These are phyloP conservation scores for Hypoxylon cercidicola DNA, from an alignment of 495 filamentous ascomycete genomes.

Conservation along the genomic window DNA sequence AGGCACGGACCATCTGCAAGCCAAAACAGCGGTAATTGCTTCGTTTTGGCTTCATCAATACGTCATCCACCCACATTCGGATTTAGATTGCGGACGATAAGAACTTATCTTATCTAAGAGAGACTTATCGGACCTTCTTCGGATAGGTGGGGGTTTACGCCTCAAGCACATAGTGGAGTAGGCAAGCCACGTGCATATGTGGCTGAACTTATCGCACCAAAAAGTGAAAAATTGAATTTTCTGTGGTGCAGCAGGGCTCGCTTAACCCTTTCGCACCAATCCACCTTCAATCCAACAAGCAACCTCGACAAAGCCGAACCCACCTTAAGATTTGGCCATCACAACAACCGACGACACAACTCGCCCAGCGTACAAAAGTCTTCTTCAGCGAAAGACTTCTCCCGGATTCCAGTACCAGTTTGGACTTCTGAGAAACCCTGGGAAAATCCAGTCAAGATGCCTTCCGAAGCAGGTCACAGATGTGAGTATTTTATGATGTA, in stretches of 20 bases:
- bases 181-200: conserved; percentile 1
- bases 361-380: conserved; percentile 45
- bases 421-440: conserved; percentile 50
- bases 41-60: no score
- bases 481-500: conserved; percentile 66
- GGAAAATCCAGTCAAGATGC: conserved; percentile 71
- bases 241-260: conserved; percentile 47
- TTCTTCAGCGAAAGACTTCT: conserved; percentile 38
- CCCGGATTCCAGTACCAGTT: conserved; percentile 36
- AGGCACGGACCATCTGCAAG: no score
- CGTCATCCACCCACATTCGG: no score
- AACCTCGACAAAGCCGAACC: conserved; percentile 41
- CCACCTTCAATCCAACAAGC: conserved; percentile 42
- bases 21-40: no score
- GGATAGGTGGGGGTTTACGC: no score
- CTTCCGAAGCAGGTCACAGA: conserved; percentile 84
- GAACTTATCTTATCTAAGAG: conserved; percentile 12
- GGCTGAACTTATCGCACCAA: conserved; percentile 31
- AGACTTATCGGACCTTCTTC: no score
- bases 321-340: conserved; percentile 47
- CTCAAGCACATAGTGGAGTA: no score
- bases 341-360: conserved; percentile 48
- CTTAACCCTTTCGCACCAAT: conserved; percentile 46
- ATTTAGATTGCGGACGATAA: no score
- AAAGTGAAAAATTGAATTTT: conserved; percentile 37